phyloP scores from a whole-genome alignment of 164 flowering plant genomes.

The Vitis amurensis region DNA sequence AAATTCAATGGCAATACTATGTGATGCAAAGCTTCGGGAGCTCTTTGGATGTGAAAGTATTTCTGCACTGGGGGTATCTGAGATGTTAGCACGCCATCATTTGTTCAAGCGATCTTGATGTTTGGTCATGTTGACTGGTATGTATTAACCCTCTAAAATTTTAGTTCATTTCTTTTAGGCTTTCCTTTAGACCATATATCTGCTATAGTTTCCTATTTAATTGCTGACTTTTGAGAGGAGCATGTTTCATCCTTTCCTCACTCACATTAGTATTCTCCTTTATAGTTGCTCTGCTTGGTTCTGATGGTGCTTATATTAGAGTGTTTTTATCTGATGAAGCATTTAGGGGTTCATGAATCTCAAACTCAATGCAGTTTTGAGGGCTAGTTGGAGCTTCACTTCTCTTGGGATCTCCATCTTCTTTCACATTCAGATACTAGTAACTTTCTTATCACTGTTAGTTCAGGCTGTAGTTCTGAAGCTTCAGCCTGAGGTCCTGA shows the following conservation, averaged over 20 bases:
- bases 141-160: slow-evolving; percentile 7
- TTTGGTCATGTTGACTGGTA: slow-evolving; percentile 36
- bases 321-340: background rate
- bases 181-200: background rate
- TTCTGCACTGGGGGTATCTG: slow-evolving; percentile 62
- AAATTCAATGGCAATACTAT: slow-evolving; percentile 55
- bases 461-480: no score
- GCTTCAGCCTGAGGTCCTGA: no score
- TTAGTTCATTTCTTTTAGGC: background rate
- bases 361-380: no score
- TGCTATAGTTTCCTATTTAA: background rate
- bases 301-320: background rate
- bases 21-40: slow-evolving; percentile 81
- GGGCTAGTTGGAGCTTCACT: no score
- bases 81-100: slow-evolving; percentile 63
- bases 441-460: no score
- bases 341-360: background rate
- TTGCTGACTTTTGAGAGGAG: background rate
- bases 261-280: background rate
- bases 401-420: no score
- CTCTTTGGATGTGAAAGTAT: slow-evolving; percentile 82
- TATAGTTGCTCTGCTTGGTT: background rate
- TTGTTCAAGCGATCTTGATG: slow-evolving; percentile 51
- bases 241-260: background rate
- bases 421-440: no score